Evolutionary conservation across 2,329 filamentous ascomycete genomes (phyloP).

Genomic region (Arthrobotrys entomopaga): DNA sequence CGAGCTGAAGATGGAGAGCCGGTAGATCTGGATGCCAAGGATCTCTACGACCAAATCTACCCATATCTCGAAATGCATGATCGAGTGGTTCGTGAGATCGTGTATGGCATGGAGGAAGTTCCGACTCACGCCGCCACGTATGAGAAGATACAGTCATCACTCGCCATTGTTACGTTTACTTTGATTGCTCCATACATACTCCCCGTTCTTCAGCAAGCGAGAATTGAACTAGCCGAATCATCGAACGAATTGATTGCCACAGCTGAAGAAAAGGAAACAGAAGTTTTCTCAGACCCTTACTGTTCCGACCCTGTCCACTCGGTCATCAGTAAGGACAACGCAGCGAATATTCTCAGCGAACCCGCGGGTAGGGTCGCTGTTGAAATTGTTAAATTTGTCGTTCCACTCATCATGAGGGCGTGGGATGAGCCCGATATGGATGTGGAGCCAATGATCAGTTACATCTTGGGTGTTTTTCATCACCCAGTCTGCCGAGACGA

Average conservation of each 20-base stretch:
- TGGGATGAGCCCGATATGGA: constrained; percentile 89
- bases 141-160: constrained; percentile 85
- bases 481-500: constrained; percentile 85
- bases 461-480: constrained; percentile 85
- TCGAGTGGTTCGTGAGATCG: constrained; percentile 81
- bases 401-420: constrained; percentile 80
- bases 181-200: constrained; percentile 87
- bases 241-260: constrained; percentile 46
- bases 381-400: constrained; percentile 81
- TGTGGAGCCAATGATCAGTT: constrained; percentile 82
- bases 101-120: constrained; percentile 81
- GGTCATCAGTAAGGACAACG: constrained; percentile 96
- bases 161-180: constrained; percentile 90
- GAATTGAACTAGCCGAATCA: constrained; percentile 43
- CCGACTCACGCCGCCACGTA: constrained; percentile 67
- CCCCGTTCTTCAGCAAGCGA: constrained; percentile 64
- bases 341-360: constrained; percentile 88
- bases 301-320: constrained; percentile 88
- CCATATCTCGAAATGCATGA: constrained; percentile 92
- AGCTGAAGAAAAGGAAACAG: constrained; percentile 28
- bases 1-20: constrained; percentile 76
- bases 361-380: constrained; percentile 84
- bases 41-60: constrained; percentile 84
- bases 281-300: constrained; percentile 72
- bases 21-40: constrained; percentile 77